Conservation (phyloP, 106 monocot species). For the Triglochin maritima region DNA sequence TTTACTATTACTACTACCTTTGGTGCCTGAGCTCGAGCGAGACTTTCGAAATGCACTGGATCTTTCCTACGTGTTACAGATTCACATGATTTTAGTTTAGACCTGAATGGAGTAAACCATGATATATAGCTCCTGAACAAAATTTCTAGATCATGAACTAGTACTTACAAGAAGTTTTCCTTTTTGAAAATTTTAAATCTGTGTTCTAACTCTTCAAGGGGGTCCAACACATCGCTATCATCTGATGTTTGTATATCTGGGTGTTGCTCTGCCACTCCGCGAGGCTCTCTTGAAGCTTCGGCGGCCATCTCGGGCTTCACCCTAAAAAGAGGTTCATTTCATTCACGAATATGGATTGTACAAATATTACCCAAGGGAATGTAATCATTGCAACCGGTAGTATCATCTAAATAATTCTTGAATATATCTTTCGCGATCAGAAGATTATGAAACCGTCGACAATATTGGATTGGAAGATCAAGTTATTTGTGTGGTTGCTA, state of each 20-base stretch:
- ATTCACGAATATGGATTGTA: neutral
- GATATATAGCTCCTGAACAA: no score
- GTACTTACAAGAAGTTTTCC: slow-evolving; percentile 52
- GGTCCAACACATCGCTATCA: slow-evolving; percentile 28
- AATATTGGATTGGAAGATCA: no score
- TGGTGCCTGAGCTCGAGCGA: slow-evolving; percentile 61
- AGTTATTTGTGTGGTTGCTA: no score
- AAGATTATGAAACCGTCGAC: no score
- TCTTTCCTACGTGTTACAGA: slow-evolving; percentile 31
- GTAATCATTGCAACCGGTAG: no score
- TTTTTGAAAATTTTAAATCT: slow-evolving; percentile 71
- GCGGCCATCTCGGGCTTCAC: slow-evolving; percentile 6
- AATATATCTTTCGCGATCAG: no score
- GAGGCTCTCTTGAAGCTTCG: slow-evolving; percentile 36
- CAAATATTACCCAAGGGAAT: no score
- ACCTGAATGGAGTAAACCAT: no score
- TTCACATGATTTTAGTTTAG: no score
- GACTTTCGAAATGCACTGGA: slow-evolving; percentile 44
- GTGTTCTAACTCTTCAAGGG: slow-evolving; percentile 41
- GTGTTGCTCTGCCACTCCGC: slow-evolving; percentile 23
- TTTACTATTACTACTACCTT: slow-evolving; percentile 36
- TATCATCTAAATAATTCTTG: no score
- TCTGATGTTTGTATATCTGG: slow-evolving; percentile 17
- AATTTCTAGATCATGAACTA: neutral
- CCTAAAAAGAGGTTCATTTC: slow-evolving; percentile 17